Evolutionary conservation across 257 asterid genomes (phyloP).

Genomic region (Parsonsia alboflavescens): DNA sequence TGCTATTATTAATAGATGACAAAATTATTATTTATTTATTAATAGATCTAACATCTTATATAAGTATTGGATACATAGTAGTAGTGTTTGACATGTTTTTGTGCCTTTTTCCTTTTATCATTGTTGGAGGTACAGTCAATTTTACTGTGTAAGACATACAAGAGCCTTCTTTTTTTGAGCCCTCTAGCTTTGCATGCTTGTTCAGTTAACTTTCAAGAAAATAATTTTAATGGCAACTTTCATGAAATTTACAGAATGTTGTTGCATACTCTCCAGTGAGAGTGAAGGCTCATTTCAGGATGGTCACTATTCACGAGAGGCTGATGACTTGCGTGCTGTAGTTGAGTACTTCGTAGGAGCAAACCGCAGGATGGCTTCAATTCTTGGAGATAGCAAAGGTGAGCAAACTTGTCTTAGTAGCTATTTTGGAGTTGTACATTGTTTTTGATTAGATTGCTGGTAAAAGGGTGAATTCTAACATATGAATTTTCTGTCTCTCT

Average conservation of each 20-base stretch:
- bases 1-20: neutral
- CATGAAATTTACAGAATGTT: neutral
- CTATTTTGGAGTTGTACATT: neutral
- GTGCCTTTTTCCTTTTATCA: neutral
- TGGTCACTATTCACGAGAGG: constrained; percentile 63
- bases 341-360: constrained; percentile 50
- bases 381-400: constrained; percentile 94
- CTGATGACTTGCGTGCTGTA: constrained; percentile 70
- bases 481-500: neutral
- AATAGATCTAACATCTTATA: neutral
- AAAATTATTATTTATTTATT: too few relatives aligned
- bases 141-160: neutral
- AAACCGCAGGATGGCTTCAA: constrained; percentile 46
- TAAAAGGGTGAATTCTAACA: neutral
- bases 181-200: neutral
- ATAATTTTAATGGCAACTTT: neutral
- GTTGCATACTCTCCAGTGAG: constrained; percentile 49
- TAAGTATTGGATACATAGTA: neutral
- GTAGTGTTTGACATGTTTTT: neutral
- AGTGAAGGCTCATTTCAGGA: constrained; percentile 77
- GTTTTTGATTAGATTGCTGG: neutral
- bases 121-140: neutral
- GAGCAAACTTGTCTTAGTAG: constrained; percentile 11
- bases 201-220: neutral
- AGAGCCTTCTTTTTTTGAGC: neutral